A percentile compares a stretch with the other conserved stretches of the same genome.
These are phyloP conservation scores for Trichoderma lentiforme DNA, from an alignment of 2,329 filamentous ascomycete genomes.

Conservation along the genomic window DNA sequence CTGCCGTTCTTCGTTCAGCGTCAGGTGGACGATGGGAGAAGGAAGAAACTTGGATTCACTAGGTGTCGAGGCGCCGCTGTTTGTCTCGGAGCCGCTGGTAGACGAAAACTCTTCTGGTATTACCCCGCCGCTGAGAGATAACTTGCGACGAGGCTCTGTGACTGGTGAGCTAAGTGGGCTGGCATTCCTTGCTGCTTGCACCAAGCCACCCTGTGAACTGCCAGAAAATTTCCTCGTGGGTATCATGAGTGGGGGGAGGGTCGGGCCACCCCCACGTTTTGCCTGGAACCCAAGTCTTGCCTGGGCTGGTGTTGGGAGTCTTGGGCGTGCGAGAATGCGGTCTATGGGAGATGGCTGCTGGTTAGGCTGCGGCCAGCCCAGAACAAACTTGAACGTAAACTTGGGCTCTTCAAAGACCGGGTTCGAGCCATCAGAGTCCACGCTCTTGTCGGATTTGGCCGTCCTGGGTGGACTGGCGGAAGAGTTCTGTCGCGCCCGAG, in stretches of 20 bases:
- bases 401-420: constrained; percentile 53
- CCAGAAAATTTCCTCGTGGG: constrained; percentile 49
- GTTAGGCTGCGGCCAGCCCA: constrained; percentile 60
- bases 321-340: constrained; percentile 63
- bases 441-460: constrained; percentile 35
- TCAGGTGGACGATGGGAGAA: background rate
- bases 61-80: background rate
- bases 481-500: constrained; percentile 33
- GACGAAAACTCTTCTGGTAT: background rate
- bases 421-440: constrained; percentile 53
- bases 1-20: background rate
- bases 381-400: constrained; percentile 71
- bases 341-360: constrained; percentile 54
- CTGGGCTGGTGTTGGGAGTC: constrained; percentile 69
- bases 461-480: constrained; percentile 39
- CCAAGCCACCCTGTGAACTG: constrained; percentile 42
- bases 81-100: background rate
- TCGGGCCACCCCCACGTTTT: constrained; percentile 38
- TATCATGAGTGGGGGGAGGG: constrained; percentile 37
- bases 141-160: constrained; percentile 27
- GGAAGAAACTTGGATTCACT: background rate
- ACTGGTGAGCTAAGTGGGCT: constrained; percentile 35
- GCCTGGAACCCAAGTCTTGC: constrained; percentile 49
- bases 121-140: constrained; percentile 9
- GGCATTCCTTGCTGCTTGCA: constrained; percentile 52